Evolutionary conservation across 1,139 yeast genomes (phyloP).

Genomic region (Kodamaea plutei): DNA sequence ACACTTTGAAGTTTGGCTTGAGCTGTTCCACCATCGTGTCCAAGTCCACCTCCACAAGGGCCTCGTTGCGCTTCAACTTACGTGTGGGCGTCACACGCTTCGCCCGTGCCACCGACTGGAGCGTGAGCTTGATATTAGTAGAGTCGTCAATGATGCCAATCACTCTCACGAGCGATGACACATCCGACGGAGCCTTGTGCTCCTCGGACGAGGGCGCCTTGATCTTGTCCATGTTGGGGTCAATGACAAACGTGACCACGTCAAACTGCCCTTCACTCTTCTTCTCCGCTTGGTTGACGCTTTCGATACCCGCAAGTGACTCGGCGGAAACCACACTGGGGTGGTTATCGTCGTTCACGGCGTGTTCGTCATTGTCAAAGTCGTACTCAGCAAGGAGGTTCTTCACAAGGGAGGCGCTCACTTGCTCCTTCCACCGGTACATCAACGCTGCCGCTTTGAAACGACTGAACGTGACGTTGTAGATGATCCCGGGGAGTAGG

Average conservation of each 20-base stretch:
- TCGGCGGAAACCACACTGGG: conserved; percentile 29
- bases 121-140: conserved; percentile 42
- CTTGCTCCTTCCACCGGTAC: conserved; percentile 31
- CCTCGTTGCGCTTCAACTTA: conserved; percentile 25
- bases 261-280: conserved; percentile 27
- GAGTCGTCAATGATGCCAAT: conserved; percentile 47
- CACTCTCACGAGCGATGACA: conserved; percentile 47
- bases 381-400: conserved; percentile 34
- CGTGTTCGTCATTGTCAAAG: conserved; percentile 22
- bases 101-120: conserved; percentile 55
- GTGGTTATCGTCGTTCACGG: conserved; percentile 5
- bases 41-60: conserved; percentile 27
- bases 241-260: conserved; percentile 39
- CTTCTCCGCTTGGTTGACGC: conserved; percentile 18
- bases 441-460: conserved; percentile 48
- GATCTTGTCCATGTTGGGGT: conserved; percentile 38
- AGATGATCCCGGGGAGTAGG: conserved; percentile 57
- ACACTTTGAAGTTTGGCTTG: conserved; percentile 19
- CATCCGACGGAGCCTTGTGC: conserved; percentile 15
- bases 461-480: conserved; percentile 50
- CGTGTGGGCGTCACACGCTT: conserved; percentile 13
- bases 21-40: conserved; percentile 17
- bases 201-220: conserved; percentile 19
- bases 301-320: conserved; percentile 34
- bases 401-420: conserved; percentile 28